Evolutionary conservation across 768 basidiomycete species (phyloP).

Genomic region (Candolleomyces eurysporus): DNA sequence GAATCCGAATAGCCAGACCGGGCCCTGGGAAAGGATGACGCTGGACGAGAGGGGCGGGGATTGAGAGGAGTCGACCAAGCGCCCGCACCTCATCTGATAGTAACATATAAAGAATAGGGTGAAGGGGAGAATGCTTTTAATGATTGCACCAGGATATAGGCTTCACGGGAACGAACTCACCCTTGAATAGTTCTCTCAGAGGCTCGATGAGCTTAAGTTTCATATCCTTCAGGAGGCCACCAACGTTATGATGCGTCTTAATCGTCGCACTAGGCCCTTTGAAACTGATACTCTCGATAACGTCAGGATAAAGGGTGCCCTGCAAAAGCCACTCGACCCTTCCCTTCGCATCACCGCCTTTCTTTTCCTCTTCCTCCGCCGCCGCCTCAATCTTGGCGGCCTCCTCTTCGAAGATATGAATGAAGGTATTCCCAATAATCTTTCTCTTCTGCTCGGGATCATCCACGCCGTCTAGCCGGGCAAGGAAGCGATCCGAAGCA

Average conservation of each 20-base stretch:
- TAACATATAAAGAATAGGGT: neutral
- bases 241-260: slow-evolving; percentile 99
- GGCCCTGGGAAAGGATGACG: slow-evolving; percentile 99
- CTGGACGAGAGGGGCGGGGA: slow-evolving; percentile 90
- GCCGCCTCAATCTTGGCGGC: slow-evolving; percentile 83
- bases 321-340: slow-evolving; percentile 96
- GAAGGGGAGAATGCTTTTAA: neutral
- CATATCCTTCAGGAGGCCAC: slow-evolving; percentile 95
- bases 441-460: slow-evolving; percentile 97
- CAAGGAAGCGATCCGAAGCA: slow-evolving; percentile 90
- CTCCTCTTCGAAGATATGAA: slow-evolving; percentile 95
- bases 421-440: slow-evolving; percentile 99
- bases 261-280: slow-evolving; percentile 99
- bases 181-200: slow-evolving; percentile 96
- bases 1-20: slow-evolving; percentile 95
- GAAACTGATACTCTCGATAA: slow-evolving; percentile 99
- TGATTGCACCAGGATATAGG: neutral
- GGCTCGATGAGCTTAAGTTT: slow-evolving; percentile 98
- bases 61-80: slow-evolving; percentile 85
- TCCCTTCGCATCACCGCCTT: slow-evolving; percentile 73
- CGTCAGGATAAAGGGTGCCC: slow-evolving; percentile 97
- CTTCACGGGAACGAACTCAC: slow-evolving; percentile 37
- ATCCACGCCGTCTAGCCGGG: slow-evolving; percentile 84
- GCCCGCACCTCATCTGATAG: slow-evolving; percentile 88
- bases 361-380: slow-evolving; percentile 72